Base-by-base conservation (phyloP, 345 rosid species). In the Citrus medica region DNA sequence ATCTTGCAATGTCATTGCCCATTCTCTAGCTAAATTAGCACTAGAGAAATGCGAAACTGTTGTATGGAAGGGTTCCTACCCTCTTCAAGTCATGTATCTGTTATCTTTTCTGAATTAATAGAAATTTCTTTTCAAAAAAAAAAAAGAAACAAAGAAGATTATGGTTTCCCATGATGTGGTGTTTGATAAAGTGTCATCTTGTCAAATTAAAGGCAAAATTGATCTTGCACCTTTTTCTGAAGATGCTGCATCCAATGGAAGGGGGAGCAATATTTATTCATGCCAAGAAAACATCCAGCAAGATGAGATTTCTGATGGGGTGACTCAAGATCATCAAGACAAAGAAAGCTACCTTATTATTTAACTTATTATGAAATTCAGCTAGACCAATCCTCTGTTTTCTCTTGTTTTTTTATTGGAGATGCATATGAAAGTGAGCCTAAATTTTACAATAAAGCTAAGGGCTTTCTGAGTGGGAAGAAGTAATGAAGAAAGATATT, bases 161-260 rank as follows among this genome's bases (percentile, higher is more conserved):
- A 1, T 17, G 7, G 27, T 69, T 9, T 83, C 71, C 1, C 13
- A 33, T 13, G 73, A 81, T 67, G 60, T 85, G 22, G 65, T 83
- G 25, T 76, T 83, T 40, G 70, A 82, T 24, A 71, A 83, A 70
- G 62, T 81, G 1, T 81, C 82, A 8, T 70, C 71, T 2, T 33
- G 28, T 4, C 33, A 81, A 9, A 0, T 1, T 32, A 27, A 7
- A 25, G 2, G n/a, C 12, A 25, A 1, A 25, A 6, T 5, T 69
- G n/a, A 14, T 13, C n/a, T 24, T 69, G 9, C 0, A 2, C 35
- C 0, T 66, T 56, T 32, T 12, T 14, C 0, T 42, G 0, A 2
- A 10, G 33, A 40, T 24, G 12, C 4, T 42, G 2, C 24, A 19
- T 27, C 61, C 0, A 70, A 8, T 1, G 25, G 9, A 3, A 67